Evolutionary conservation across 1,284 basidiomycete genomes (phyloP), one percentile per base, ranked within the genome.

Genomic region (Tilletia caries): DNA sequence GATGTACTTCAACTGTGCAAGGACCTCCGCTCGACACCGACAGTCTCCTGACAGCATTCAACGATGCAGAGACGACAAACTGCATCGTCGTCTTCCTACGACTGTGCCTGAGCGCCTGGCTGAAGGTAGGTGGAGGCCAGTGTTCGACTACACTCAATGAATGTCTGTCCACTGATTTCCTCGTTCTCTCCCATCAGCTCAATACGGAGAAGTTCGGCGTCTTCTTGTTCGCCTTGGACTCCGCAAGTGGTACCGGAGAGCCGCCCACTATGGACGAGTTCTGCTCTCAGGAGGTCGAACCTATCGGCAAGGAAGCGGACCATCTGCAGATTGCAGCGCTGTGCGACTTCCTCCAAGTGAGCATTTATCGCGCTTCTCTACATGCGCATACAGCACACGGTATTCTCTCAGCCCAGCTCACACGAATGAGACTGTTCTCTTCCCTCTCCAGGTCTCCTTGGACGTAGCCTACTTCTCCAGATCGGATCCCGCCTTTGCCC

Each of bases 311-410:
- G 54, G 79, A 81, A 68, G 79, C 79, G 0, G 79, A 81, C 62
- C 79, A 81, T 43, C 68, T 81, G 1, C 78, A 79, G 68, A 80
- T 81, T 68, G 77, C 78, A 27, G 77, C 79, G 1, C 68, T 81
- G 33, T 72, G 74, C n/a, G 58, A 62, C 58, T 62, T 62, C 0
- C 79, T 80, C 50, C 75, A 75, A 20, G 75, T 76, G 27, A 46
- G 43, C 50, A 27, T 23, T 23, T 65, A 27, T 15, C n/a, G n/a
- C n/a, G n/a, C n/a, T n/a, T n/a, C n/a, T n/a, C n/a, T n/a, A n/a
- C n/a, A n/a, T n/a, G n/a, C n/a, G n/a, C n/a, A n/a, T n/a, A n/a
- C n/a, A n/a, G n/a, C n/a, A n/a, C n/a, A n/a, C n/a, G n/a, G n/a
- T n/a, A n/a, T n/a, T n/a, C n/a, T n/a, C n/a, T n/a, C n/a, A n/a